Evolutionary conservation across 805 yeast genomes (phyloP), one percentile per base, ranked within the genome.

Genomic region (Teunomyces tritomae): DNA sequence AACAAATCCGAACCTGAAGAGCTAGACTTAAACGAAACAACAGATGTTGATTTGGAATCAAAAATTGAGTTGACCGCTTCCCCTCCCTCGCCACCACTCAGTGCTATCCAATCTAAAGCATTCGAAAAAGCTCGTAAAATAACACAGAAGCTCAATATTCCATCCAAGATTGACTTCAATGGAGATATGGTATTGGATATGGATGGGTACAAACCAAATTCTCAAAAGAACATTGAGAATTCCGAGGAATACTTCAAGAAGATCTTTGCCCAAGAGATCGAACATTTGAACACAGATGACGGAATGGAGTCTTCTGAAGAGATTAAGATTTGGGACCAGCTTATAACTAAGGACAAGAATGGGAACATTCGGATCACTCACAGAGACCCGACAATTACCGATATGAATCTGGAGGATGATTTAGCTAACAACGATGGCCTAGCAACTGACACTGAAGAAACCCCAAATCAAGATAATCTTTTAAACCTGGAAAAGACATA

Each of bases 111-210:
- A 4, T 33, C 26, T n/a, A 74, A 67, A n/a, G 77, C 82, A 1
- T 64, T 82, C 43, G 85, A 82, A 52, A 74, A 80, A 53, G 85
- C 87, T 5, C 74, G 76, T 49, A 80, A 80, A 36, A 70, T 89
- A 20, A 81, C 92, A 26, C 78, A 80, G 54, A 83, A 77, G 60
- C 73, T 89, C 54, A 88, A 90, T 60, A 90, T 94, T 28, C 97
- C 97, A 1, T 84, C 95, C 27, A 88, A 84, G 55, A 79, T 91
- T 32, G 96, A 88, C 52, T 84, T 85, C 51, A 87, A 89, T 58
- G 99, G 99, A 9, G 96, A 90, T 61, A 76, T 94, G 56, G 79
- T 90, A 36, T 70, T 94, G 39, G 99, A 94, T 68, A 89, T 92
- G 84, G 95, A 90, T 57, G 99, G 99, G 13, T 94, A 94, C 68